Base-by-base conservation (phyloP, 192 early-diverging fungal genomes). In the Coemansia sp. region DNA sequence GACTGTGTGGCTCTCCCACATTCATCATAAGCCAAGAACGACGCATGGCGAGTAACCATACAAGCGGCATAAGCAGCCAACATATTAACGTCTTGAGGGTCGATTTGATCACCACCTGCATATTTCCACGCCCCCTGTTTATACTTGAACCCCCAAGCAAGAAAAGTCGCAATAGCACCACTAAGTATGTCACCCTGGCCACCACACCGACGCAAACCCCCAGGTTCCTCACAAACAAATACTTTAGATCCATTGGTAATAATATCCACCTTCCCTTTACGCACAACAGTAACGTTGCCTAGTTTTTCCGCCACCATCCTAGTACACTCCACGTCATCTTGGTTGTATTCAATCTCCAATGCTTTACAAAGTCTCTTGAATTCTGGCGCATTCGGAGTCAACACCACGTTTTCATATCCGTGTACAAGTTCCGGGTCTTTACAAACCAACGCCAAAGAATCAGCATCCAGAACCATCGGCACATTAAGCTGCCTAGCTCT, bases 111-210 rank as follows among this genome's bases (percentile, higher is more conserved):
- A 11, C 61, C 74, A 2, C 61, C 74, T 1, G 58, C 37, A 36
- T 86, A 87, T 78, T 86, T 75, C 88, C 89, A 90, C 11, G 85
- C 73, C 7, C 78, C 74, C 5, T 83, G 81, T 56, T 89, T 71
- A 71, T 93, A 91, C 17, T 75, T 75, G 38, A 82, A 73, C 12
- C 89, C 92, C 98, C 98, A 99, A 0, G 91, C 92, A 51, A 98
- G 56, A 34, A 96, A 97, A 12, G 96, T 87, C 0, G 90, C 93
- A 34, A 94, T 72, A 6, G 88, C 67, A 17, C 98, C 98, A 12
- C 92, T 87, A 32, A 99, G 84, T 6, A 99, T 79, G 73, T 99
- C 98, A 36, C 98, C 98, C 67, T 98, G 98, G 1, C 98, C 96
- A 20, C 98, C 98, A 71, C 94, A 95, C 14, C 98, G 80, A 53